A percentile compares a stretch with the other conserved stretches of the same genome.
Conservation (phyloP, 495 filamentous ascomycete genomes). For the Friedmanniomyces endolithicus region DNA sequence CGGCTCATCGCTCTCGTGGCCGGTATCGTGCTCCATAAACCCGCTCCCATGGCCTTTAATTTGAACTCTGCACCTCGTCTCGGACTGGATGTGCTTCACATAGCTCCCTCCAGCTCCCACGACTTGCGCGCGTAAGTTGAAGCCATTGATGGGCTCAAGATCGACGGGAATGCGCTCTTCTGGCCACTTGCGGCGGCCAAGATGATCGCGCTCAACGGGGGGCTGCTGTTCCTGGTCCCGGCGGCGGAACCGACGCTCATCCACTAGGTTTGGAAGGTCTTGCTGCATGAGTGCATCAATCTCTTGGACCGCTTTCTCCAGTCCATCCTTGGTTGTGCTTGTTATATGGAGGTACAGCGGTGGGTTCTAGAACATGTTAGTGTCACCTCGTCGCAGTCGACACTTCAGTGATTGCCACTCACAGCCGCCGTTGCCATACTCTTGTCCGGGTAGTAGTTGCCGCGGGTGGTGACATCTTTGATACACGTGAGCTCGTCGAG, state of each 20-base stretch:
- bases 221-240: slow-evolving; percentile 53
- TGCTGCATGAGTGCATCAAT: slow-evolving; percentile 95
- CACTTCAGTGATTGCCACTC: slow-evolving; percentile 30
- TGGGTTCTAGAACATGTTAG: slow-evolving; percentile 50
- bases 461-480: slow-evolving; percentile 98
- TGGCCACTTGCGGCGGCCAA: slow-evolving; percentile 97
- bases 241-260: slow-evolving; percentile 85
- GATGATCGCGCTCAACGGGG: slow-evolving; percentile 85
- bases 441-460: slow-evolving; percentile 92
- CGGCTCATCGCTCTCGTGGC: slow-evolving; percentile 77
- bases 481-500: slow-evolving; percentile 48
- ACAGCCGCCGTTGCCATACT: slow-evolving; percentile 89
- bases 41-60: slow-evolving; percentile 97
- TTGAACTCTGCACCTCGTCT: slow-evolving; percentile 87
- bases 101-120: slow-evolving; percentile 87
- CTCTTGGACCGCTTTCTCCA: slow-evolving; percentile 71
- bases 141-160: slow-evolving; percentile 84
- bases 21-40: slow-evolving; percentile 74
- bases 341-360: slow-evolving; percentile 92
- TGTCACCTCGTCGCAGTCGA: too few species aligned
- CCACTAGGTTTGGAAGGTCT: slow-evolving; percentile 86
- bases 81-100: slow-evolving; percentile 93
- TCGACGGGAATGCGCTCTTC: slow-evolving; percentile 85
- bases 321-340: slow-evolving; percentile 79
- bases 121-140: slow-evolving; percentile 89